phyloP scores from a whole-genome alignment of 495 filamentous ascomycete species.

The Tuber aestivum region DNA sequence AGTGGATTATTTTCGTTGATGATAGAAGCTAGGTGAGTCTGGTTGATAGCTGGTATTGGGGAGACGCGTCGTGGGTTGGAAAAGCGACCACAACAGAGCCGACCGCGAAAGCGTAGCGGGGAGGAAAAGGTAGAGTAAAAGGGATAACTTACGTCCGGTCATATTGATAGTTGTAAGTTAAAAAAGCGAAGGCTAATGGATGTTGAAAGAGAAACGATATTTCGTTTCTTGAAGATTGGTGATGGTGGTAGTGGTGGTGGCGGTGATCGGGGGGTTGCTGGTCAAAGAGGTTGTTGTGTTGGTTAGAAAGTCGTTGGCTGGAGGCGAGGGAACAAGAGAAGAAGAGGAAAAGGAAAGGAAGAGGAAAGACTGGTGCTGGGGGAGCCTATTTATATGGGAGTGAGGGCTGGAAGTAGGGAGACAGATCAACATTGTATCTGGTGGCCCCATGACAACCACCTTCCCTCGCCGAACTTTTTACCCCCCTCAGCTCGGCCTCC shows the following conservation, averaged over 20 bases:
- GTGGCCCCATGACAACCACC: slow-evolving; percentile 38
- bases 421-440: slow-evolving; percentile 11
- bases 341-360: slow-evolving; percentile 38
- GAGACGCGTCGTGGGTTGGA: slow-evolving; percentile 31
- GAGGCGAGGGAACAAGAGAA: slow-evolving; percentile 41
- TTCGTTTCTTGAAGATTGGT: slow-evolving; percentile 23
- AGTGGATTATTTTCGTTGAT: slow-evolving; percentile 26
- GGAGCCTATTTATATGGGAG: slow-evolving; percentile 41
- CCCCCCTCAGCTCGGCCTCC: slow-evolving; percentile 31
- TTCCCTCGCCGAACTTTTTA: slow-evolving; percentile 37
- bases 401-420: slow-evolving; percentile 23
- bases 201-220: neutral
- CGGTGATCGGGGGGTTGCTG: no score
- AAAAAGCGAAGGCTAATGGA: neutral
- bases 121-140: slow-evolving; percentile 12
- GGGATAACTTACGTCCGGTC: slow-evolving; percentile 85
- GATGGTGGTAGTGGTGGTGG: slow-evolving; percentile 40
- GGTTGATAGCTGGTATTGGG: slow-evolving; percentile 22
- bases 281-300: slow-evolving; percentile 31
- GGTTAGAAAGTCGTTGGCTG: slow-evolving; percentile 32
- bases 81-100: slow-evolving; percentile 35
- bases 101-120: slow-evolving; percentile 41
- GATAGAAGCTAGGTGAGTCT: slow-evolving; percentile 20
- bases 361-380: slow-evolving; percentile 22
- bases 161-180: slow-evolving; percentile 53